phyloP scores from a whole-genome alignment of 192 early-diverging fungal genomes.

The Coemansia sp. region DNA sequence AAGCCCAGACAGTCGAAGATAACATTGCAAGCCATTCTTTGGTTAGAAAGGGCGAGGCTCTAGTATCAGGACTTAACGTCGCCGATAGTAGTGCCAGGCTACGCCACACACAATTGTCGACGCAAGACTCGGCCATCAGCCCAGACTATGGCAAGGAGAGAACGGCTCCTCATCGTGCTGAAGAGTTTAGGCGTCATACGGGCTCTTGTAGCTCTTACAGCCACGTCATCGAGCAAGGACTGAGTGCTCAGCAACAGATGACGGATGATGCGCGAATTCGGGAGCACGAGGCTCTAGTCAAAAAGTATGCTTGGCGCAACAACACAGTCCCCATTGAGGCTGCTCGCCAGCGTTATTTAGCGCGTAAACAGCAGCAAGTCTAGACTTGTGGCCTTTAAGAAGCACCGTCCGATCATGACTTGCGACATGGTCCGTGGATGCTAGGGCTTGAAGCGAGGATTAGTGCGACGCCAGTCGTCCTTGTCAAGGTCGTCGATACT shows the following conservation, averaged over 20 bases:
- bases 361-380: slow-evolving; percentile 18
- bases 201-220: neutral
- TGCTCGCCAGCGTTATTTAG: slow-evolving; percentile 33
- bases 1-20: neutral
- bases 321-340: slow-evolving; percentile 27
- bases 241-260: slow-evolving; percentile 15
- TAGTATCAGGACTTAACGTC: neutral
- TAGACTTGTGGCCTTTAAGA: neutral
- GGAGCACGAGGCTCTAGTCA: slow-evolving; percentile 22
- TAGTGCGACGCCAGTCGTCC: slow-evolving; percentile 57
- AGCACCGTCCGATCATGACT: no score
- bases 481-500: slow-evolving; percentile 58
- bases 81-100: neutral
- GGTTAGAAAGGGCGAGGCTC: neutral
- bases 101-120: neutral
- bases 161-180: neutral
- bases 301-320: slow-evolving; percentile 47
- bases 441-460: slow-evolving; percentile 60
- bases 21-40: neutral
- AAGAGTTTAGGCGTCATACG: neutral
- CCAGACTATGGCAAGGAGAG: neutral
- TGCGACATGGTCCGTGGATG: no score
- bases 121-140: no score
- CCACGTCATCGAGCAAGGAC: neutral
- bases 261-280: slow-evolving; percentile 8